These are phyloP conservation scores for Leucaena leucocephala DNA, from an alignment of 306 rosid species.

Conservation along the genomic window DNA sequence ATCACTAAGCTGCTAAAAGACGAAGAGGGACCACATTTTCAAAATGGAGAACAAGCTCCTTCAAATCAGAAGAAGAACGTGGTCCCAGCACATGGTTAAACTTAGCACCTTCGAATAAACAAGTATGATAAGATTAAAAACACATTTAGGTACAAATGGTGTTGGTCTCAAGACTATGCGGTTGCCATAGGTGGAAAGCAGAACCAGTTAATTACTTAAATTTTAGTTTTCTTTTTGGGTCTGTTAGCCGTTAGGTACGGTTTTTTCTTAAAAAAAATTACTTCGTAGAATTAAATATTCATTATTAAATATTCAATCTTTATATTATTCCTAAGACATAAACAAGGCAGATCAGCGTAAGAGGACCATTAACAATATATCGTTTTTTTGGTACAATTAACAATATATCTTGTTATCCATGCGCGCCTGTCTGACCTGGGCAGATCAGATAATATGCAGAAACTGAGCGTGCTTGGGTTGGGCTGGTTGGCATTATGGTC, in stretches of 20 bases:
- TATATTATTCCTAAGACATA: background rate
- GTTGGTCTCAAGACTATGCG: slow-evolving; percentile 73
- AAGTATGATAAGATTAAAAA: slow-evolving; percentile 44
- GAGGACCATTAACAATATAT: background rate
- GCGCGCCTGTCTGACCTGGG: no score
- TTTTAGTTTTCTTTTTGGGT: background rate
- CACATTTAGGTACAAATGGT: slow-evolving; percentile 49
- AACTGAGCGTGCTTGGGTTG: background rate
- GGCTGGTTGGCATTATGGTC: background rate
- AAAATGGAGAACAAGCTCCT: slow-evolving; percentile 16
- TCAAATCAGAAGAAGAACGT: slow-evolving; percentile 43
- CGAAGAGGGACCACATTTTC: slow-evolving; percentile 61
- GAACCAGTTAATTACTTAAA: background rate
- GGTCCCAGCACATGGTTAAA: slow-evolving; percentile 44
- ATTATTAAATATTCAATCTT: background rate
- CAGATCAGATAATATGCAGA: background rate
- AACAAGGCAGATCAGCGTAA: background rate
- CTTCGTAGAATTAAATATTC: background rate
- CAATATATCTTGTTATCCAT: no score
- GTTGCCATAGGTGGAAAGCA: slow-evolving; percentile 15
- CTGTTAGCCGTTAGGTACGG: background rate
- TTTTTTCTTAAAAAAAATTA: background rate
- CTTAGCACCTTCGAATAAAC: slow-evolving; percentile 40
- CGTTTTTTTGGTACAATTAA: no score
- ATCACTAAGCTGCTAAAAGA: slow-evolving; percentile 18